Evolutionary conservation across 768 basidiomycete species (phyloP).

Genomic region (Suillus fuscotomentosus): DNA sequence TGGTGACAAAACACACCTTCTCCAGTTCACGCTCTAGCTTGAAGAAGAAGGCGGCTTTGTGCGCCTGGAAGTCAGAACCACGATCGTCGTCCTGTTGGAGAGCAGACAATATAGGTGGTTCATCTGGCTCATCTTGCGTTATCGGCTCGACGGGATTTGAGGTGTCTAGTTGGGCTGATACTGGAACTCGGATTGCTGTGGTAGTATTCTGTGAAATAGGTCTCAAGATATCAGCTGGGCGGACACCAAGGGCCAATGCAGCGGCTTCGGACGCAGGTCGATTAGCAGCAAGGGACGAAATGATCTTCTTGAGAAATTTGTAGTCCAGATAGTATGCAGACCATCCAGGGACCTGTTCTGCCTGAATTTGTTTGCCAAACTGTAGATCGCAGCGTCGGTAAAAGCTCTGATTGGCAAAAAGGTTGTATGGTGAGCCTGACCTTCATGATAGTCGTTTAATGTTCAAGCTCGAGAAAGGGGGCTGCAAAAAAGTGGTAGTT

Average conservation of each 20-base stretch:
- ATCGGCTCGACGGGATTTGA: conserved; percentile 11
- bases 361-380: conserved; percentile 98
- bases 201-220: conserved; percentile 28
- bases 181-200: conserved; percentile 21
- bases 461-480: conserved; percentile 4
- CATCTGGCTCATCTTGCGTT: conserved; percentile 40
- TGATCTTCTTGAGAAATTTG: conserved; percentile 98
- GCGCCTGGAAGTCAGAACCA: conserved; percentile 86
- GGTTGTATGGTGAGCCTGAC: conserved; percentile 14
- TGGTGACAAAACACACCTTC: conserved; percentile 57
- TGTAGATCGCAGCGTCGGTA: conserved; percentile 31
- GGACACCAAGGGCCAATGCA: conserved; percentile 77
- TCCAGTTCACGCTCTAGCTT: conserved; percentile 96
- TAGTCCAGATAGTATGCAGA: conserved; percentile 95
- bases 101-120: conserved; percentile 59
- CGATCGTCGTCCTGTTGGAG: conserved; percentile 68
- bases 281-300: conserved; percentile 89
- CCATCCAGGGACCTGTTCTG: conserved; percentile 97
- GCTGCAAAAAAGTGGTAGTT: conserved; percentile 10
- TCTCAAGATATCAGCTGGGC: conserved; percentile 55
- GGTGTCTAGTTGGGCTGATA: conserved; percentile 28
- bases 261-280: conserved; percentile 90
- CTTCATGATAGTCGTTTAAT: conserved; percentile 29
- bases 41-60: conserved; percentile 98
- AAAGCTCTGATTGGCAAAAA: neutral